phyloP scores from a whole-genome alignment of 1,284 basidiomycete genomes.

The Cryptococcus sp. region DNA sequence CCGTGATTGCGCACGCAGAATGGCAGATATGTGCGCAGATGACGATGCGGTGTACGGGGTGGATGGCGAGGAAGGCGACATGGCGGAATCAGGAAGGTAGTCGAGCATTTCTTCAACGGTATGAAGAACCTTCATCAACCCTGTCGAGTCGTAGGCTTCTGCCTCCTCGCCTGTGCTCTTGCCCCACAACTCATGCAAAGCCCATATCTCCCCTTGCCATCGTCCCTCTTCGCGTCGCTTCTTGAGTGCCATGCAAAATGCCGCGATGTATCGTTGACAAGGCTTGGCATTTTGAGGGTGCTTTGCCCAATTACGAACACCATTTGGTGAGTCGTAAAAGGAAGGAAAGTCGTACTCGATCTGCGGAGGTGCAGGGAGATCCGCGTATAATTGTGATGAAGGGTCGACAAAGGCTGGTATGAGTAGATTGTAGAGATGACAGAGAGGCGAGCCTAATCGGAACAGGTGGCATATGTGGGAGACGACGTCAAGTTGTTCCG shows the following conservation, averaged over 20 bases:
- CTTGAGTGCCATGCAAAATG: conserved; percentile 59
- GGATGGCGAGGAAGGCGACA: conserved; percentile 54
- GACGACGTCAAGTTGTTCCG: conserved; percentile 60
- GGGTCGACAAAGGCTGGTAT: conserved; percentile 63
- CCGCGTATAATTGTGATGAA: conserved; percentile 56
- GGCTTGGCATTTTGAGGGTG: conserved; percentile 75
- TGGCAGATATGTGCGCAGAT: conserved; percentile 17
- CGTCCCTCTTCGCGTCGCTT: conserved; percentile 54
- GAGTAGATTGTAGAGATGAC: conserved; percentile 91
- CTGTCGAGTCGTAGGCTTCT: conserved; percentile 55
- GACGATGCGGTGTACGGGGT: conserved; percentile 60
- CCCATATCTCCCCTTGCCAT: conserved; percentile 58
- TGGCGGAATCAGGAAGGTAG: conserved; percentile 71
- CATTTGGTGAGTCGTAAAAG: conserved; percentile 63
- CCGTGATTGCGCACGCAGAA: conserved; percentile 33
- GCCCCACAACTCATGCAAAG: conserved; percentile 73
- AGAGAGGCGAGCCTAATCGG: conserved; percentile 87
- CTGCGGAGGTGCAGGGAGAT: conserved; percentile 52
- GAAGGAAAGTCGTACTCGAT: conserved; percentile 58
- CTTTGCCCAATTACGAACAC: conserved; percentile 66
- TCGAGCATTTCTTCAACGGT: conserved; percentile 88
- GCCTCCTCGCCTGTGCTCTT: conserved; percentile 72
- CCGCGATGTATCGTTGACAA: conserved; percentile 60
- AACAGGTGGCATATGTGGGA: conserved; percentile 93
- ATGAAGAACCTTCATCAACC: conserved; percentile 89